Base-by-base conservation (phyloP, 2,329 filamentous ascomycete species). In the Gyromitra esculenta region DNA sequence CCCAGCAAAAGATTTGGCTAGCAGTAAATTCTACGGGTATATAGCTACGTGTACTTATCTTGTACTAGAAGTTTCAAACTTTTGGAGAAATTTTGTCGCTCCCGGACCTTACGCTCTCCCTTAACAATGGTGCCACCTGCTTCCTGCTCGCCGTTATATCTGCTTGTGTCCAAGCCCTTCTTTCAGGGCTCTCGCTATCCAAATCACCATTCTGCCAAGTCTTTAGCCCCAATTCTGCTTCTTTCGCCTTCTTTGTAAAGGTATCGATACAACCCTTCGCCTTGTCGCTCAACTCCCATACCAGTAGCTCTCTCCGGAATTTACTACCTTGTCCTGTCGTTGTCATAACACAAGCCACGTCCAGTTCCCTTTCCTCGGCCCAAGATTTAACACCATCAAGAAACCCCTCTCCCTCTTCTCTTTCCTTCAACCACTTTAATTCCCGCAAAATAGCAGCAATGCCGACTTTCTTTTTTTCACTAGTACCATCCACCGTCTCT, bases 301-400 rank as follows among this genome's bases (percentile, higher is more conserved):
- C 83, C 5, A 95, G 83, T 48, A 94, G 82, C 81, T 96, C 89
- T 65, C 92, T 85, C 78, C 85, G 85, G 77, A 94, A 92, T 15
- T 84, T 81, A 0, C 87, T 88, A 0, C 71, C 77, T 25, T 83
- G 84, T 0, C 86, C 84, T 21, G 82, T 80, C 25, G 78, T 86
- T 0, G 92, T 93, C 90, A 94, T 92, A 71, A 94, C 84, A 8
- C 86, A 86, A 7, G 87, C 88, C 8, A 94, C 81, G 72, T 90
- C 89, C n/a, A 94, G 82, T 0, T 83, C 79, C 72, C 87, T 86
- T 81, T 90, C 88, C n/a, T 83, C 80, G 0, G 87, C 85, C 84
- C 90, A 93, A 0, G 81, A 79, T 13, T 83, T 82, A 0, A 92
- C 79, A 8, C 85, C 86, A 0, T 82, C 77, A 0, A 88, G 81